Evolutionary conservation across 116 monocot species (phyloP), one percentile per base, ranked within the genome.

Genomic region (Cymodocea nodosa): DNA sequence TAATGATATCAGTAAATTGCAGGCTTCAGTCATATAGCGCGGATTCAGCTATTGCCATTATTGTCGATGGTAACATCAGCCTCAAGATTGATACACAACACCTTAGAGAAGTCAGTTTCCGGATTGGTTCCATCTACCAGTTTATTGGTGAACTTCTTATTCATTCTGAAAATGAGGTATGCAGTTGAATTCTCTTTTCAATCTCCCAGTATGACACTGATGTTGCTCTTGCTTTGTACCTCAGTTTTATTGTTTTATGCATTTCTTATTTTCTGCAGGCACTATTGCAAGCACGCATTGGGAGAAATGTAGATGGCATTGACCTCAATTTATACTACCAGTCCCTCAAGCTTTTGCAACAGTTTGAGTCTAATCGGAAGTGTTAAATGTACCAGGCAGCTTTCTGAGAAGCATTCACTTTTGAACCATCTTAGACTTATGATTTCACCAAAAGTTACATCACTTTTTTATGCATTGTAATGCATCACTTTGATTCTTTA

Each of bases 111-210:
- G n/a, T 75, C 50, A 35, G 30, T 64, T 84, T 98, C 63, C 82
- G 80, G 5, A 53, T 63, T 36, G 82, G 80, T 15, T 84, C 86
- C 22, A 75, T 80, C 51, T 98, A 91, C 60, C 91, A 91, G 68
- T 98, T 98, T 77, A 91, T 98, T 61, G 97, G 97, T 14, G 91
- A 98, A 75, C 85, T 91, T 40, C 39, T 57, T 7, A 73, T 98
- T 66, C 71, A 64, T 58, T 60, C 75, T 20, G 74, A 84, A 8
- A 69, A 78, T 59, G 77, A 88, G 75, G 97, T 91, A 73, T n/a
- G 40, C 11, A 62, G 2, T 15, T 14, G 30, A 34, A 35, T 35
- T 52, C 19, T 4, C 12, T 17, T 13, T 3, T n/a, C n/a, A n/a
- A 8, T 3, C 34, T 30, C 34, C n/a, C 36, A 36, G 35, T 35